phyloP scores from a whole-genome alignment of 2,329 filamentous ascomycete genomes.

The Botrytis medusae region DNA sequence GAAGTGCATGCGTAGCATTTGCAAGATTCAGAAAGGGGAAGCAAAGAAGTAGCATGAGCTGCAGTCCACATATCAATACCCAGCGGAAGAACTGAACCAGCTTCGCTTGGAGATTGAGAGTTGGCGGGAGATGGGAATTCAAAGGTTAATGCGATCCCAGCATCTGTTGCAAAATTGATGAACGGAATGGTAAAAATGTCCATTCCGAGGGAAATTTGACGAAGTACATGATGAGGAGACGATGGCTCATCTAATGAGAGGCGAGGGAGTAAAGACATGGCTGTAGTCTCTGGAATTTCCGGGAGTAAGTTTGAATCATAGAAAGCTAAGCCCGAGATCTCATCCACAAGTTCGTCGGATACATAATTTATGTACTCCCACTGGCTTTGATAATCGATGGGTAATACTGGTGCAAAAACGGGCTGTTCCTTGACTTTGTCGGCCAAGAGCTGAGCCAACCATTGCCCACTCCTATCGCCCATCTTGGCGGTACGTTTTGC shows the following conservation, averaged over 20 bases:
- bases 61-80: constrained; percentile 77
- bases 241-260: constrained; percentile 69
- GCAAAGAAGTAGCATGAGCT: constrained; percentile 59
- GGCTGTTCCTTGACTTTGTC: constrained; percentile 40
- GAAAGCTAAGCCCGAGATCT: constrained; percentile 70
- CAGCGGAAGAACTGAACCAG: constrained; percentile 49
- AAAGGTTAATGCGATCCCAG: constrained; percentile 82
- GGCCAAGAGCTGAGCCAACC: constrained; percentile 68
- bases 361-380: constrained; percentile 77
- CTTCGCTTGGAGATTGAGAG: constrained; percentile 15
- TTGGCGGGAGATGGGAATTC: constrained; percentile 57
- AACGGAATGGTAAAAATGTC: constrained; percentile 81
- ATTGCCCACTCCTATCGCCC: constrained; percentile 80
- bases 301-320: constrained; percentile 72
- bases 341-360: constrained; percentile 57
- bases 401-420: constrained; percentile 68
- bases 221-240: constrained; percentile 74
- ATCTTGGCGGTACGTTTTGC: constrained; percentile 78
- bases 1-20: constrained; percentile 78
- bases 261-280: constrained; percentile 64
- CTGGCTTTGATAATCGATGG: constrained; percentile 73
- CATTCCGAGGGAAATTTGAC: constrained; percentile 72
- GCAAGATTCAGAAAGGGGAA: constrained; percentile 64
- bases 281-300: constrained; percentile 57
- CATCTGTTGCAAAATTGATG: constrained; percentile 71